Evolutionary conservation across 257 asterid genomes (phyloP).

Genomic region (Dorcoceras hygrometricum): DNA sequence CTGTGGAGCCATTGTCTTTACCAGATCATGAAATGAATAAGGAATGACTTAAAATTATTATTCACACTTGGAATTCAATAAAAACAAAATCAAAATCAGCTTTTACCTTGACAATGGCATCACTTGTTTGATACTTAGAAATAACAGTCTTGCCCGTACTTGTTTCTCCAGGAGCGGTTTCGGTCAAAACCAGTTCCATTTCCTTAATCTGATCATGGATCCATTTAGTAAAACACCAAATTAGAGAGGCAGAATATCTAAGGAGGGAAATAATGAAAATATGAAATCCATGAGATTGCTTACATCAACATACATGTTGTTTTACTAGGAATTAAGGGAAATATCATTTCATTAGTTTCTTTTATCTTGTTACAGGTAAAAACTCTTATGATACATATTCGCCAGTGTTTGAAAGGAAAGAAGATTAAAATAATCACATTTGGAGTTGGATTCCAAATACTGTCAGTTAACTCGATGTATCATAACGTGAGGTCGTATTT

Average conservation of each 20-base stretch:
- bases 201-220: slow-evolving; percentile 10
- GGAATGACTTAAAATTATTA: no score
- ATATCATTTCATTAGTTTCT: not conserved
- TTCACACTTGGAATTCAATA: no score
- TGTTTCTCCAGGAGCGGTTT: not conserved
- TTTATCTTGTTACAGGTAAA: not conserved
- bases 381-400: not conserved
- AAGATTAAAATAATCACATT: not conserved
- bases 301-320: not conserved
- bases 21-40: no score
- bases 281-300: not conserved
- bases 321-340: not conserved
- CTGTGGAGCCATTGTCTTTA: slow-evolving; percentile 16
- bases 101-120: slow-evolving; percentile 15
- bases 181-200: slow-evolving; percentile 1
- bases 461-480: no score
- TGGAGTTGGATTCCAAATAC: not conserved
- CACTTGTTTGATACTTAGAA: slow-evolving; percentile 16
- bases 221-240: not conserved
- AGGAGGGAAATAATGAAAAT: not conserved
- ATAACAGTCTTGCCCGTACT: slow-evolving; percentile 12
- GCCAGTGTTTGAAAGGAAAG: not conserved
- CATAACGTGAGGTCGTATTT: no score
- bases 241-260: slow-evolving; percentile 9
- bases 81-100: not conserved